Conservation (phyloP, 371 early-diverging fungal species). For the Amoeboaphelidium protococcarum region DNA sequence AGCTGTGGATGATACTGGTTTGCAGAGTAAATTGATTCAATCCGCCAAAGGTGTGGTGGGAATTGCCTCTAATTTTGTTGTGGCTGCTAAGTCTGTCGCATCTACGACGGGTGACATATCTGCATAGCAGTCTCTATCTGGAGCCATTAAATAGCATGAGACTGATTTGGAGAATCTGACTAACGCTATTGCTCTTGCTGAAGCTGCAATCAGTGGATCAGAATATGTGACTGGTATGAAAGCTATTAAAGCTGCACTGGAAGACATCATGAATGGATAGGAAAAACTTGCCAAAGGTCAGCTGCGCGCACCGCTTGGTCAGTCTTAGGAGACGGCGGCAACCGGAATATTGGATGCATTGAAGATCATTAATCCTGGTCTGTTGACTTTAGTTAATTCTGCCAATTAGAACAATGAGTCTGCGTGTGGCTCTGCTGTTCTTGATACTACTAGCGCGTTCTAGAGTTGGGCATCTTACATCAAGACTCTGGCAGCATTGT, state of each 20-base stretch:
- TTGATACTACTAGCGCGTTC: too few species aligned
- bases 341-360: too few species aligned
- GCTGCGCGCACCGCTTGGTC: too few species aligned
- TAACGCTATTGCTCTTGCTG: constrained; percentile 7
- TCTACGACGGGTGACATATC: constrained; percentile 13
- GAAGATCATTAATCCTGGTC: too few species aligned
- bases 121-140: constrained; percentile 9
- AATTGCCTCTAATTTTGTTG: constrained; percentile 7
- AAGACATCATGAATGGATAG: constrained; percentile 2
- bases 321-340: too few species aligned
- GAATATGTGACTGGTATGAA: constrained; percentile 7
- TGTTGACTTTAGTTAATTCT: too few species aligned
- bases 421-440: too few species aligned
- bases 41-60: constrained; percentile 13
- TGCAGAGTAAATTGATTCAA: constrained; percentile 12
- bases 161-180: constrained; percentile 12
- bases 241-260: constrained; percentile 4
- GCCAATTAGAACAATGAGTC: too few species aligned
- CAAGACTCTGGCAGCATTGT: too few species aligned
- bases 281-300: constrained; percentile 1
- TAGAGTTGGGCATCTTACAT: too few species aligned
- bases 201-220: constrained; percentile 9
- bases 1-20: constrained; percentile 10
- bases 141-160: constrained; percentile 7
- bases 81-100: constrained; percentile 11